Percentiles rank a stretch among this genome's conserved stretches.
Evolutionary conservation across 768 basidiomycete genomes (phyloP).

Genomic region (Mycena galericulata): DNA sequence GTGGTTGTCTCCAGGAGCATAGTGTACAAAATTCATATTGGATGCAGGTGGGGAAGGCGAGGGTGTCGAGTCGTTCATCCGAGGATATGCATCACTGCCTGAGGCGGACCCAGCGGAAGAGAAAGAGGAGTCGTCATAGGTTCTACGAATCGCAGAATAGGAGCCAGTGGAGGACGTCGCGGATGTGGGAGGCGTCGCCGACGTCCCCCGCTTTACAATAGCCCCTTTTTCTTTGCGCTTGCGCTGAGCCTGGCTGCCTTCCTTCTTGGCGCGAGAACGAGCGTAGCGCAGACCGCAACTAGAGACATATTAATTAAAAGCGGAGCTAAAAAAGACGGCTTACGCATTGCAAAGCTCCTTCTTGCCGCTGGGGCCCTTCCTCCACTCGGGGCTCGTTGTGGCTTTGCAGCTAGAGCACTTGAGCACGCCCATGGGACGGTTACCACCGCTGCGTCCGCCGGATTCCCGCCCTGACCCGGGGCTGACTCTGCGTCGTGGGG

Average conservation of each 20-base stretch:
- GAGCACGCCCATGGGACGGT: conserved; percentile 78
- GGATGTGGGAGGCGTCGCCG: conserved; percentile 52
- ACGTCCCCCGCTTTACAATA: conserved; percentile 53
- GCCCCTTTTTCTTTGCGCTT: conserved; percentile 73
- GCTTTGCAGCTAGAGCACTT: conserved; percentile 86
- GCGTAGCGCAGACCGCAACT: conserved; percentile 91
- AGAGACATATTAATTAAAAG: conserved; percentile 21
- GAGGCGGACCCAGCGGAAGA: conserved; percentile 68
- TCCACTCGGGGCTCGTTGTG: conserved; percentile 89
- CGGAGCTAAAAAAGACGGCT: conserved; percentile 47
- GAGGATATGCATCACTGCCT: conserved; percentile 67
- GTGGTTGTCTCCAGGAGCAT: conserved; percentile 55
- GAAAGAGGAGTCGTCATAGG: conserved; percentile 62
- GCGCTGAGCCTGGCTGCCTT: conserved; percentile 70
- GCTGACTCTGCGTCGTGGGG: conserved; percentile 67
- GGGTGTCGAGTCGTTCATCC: conserved; percentile 61
- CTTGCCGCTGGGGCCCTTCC: conserved; percentile 90
- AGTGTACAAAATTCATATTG: conserved; percentile 69
- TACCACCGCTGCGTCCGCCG: conserved; percentile 63
- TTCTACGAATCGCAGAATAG: conserved; percentile 60
- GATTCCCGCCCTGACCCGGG: conserved; percentile 64
- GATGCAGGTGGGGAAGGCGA: conserved; percentile 78
- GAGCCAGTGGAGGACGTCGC: conserved; percentile 46
- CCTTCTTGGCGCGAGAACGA: conserved; percentile 90
- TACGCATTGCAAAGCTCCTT: conserved; percentile 95